phyloP scores from a whole-genome alignment of 495 filamentous ascomycete genomes.

The Talaromyces thailandensis region DNA sequence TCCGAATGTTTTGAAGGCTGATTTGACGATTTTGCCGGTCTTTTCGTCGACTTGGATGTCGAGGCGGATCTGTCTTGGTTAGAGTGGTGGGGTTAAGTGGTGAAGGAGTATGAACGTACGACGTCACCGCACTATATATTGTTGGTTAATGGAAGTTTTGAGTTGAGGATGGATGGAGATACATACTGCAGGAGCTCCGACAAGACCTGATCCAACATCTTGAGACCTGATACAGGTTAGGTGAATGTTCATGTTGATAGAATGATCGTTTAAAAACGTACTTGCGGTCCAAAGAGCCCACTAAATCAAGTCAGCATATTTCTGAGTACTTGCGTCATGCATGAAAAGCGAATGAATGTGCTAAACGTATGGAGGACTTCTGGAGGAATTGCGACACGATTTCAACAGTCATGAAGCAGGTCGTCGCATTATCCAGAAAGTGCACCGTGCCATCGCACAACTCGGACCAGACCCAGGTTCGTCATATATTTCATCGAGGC shows the following conservation, averaged over 20 bases:
- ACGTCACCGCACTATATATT: slow-evolving; percentile 17
- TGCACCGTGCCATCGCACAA: neutral
- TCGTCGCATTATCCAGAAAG: neutral
- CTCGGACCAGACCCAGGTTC: neutral
- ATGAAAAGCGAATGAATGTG: neutral
- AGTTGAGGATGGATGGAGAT: neutral
- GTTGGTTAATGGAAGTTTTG: neutral
- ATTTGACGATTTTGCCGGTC: slow-evolving; percentile 83
- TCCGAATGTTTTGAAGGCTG: slow-evolving; percentile 98
- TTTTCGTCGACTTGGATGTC: slow-evolving; percentile 94
- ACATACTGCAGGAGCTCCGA: slow-evolving; percentile 69
- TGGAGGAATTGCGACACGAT: no score
- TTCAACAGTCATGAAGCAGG: neutral
- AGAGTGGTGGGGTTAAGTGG: slow-evolving; percentile 22
- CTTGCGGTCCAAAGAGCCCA: slow-evolving; percentile 82
- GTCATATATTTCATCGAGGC: neutral
- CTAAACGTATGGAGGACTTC: no score
- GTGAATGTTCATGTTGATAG: neutral
- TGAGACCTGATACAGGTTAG: neutral
- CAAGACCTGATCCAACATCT: slow-evolving; percentile 93
- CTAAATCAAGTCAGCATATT: slow-evolving; percentile 18
- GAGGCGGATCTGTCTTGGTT: slow-evolving; percentile 90
- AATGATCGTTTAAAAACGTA: slow-evolving; percentile 29
- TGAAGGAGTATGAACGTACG: slow-evolving; percentile 7
- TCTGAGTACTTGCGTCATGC: neutral